These are phyloP conservation scores for Colletotrichum orchidophilum DNA, from an alignment of 2,329 filamentous ascomycete species.

Conservation along the genomic window DNA sequence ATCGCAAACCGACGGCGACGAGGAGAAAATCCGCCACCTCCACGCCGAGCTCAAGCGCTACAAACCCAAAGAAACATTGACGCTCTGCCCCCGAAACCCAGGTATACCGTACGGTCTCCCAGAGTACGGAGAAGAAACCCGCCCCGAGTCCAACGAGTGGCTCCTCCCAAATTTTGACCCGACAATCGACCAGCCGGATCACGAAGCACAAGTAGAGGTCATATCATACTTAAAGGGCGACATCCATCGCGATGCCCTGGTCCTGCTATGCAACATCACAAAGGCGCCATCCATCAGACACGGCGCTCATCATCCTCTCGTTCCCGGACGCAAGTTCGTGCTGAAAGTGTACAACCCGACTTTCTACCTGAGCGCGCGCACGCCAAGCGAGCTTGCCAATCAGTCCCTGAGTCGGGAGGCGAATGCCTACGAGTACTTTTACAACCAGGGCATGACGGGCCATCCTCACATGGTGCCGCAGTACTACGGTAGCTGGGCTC, in stretches of 20 bases:
- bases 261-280: not conserved
- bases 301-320: not conserved
- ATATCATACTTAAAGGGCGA: not conserved
- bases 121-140: not conserved
- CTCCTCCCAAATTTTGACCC: not conserved
- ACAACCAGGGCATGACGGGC: not conserved
- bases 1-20: too few relatives aligned
- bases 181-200: rapidly evolving
- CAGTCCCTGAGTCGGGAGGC: not conserved
- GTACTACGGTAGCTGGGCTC: not conserved
- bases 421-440: not conserved
- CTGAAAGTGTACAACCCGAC: not conserved
- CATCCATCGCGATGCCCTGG: not conserved
- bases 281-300: not conserved
- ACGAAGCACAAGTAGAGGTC: not conserved
- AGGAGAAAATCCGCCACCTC: not conserved
- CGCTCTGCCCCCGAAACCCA: not conserved
- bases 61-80: not conserved
- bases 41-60: not conserved
- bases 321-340: not conserved
- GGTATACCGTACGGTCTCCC: not conserved
- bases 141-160: not conserved
- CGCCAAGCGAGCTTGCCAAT: not conserved
- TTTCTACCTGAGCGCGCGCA: not conserved
- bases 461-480: not conserved